Evolutionary conservation across 1,139 yeast species (phyloP), one percentile per base, ranked within the genome.

Genomic region (Debaryomyces fabryi): DNA sequence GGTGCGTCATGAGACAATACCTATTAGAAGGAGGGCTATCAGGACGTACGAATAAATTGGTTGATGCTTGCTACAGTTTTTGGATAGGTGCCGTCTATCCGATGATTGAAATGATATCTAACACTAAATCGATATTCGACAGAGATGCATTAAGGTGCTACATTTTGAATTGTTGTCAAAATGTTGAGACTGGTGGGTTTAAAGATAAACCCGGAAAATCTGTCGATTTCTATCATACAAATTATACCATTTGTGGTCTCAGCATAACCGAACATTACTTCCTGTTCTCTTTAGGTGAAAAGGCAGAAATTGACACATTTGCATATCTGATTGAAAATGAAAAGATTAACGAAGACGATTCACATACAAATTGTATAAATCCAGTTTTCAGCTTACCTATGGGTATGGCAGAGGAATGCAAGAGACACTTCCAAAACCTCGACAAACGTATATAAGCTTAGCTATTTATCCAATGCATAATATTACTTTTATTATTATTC

Each of bases 41-140:
- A 8, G 99, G 99, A 0, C 79, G 99, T 49, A 82, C 96, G 0
- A 92, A 93, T 63, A 95, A 95, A 65, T 75, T 95, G 38, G 98
- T 93, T 0, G 99, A 95, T 65, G 97, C 96, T 0, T 95, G 99
- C 65, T 95, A 95, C 65, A 83, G 92, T 60, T 95, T 88, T 64
- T 93, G 99, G 99, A 86, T 92, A 2, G 99, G 99, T 1, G 96
- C 90, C 0, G 62, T 85, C 40, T 75, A 79, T 55, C 83, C 89
- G 0, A 67, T 92, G 37, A 58, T 90, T 9, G 93, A 88, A 51
- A 69, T 78, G 1, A 57, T 75, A 2, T 65, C 61, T 0, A 43
- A 48, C 0, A 59, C 59, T 2, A 43, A 45, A 2, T 47, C 63
- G 43, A 56, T 85, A 45, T 78, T 85, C 52, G 69, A 82, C 64